Evolutionary conservation across 2,329 filamentous ascomycete species (phyloP), one percentile per base, ranked within the genome.

Genomic region (Penicillium glabrum): DNA sequence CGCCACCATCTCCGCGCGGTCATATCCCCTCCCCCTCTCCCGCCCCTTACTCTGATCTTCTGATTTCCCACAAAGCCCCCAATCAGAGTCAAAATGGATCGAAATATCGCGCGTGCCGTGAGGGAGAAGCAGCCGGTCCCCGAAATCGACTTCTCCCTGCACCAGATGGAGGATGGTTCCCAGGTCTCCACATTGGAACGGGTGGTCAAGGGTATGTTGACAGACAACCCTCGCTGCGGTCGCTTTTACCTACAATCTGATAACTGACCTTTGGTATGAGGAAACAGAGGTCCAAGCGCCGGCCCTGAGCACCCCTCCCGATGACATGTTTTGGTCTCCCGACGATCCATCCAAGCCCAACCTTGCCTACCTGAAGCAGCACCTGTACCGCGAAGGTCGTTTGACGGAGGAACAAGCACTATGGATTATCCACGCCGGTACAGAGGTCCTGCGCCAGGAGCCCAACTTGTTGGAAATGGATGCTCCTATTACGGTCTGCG

Each of bases 401-500:
- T 82, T 99, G 73, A 98, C 93, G 46, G 93, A 99, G 75, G 93
- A 98, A 69, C 95, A 99, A 80, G 95, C 95, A 57, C 82, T 99
- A 76, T 98, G 89, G 87, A 99, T 99, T 69, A 88, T 99, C 75
- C 86, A 86, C 68, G 87, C 89, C 67, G 95, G 93, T 61, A 92
- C 91, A 54, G 90, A 97, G 75, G 79, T 99, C 50, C 83, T 99
- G 69, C 89, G 89, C 71, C 83, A 88, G 61, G 95, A 99, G 79
- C 93, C 95, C 63, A 99, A 98, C 76, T 82, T 99, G 63, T 83
- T 99, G 66, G 95, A 99, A 82, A 99, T 99, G 95, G 95, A 99
- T 76, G 95, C 95, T 41, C 95, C 95, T 60, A 99, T 99, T 72
- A 99, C 95, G 10, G 95, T 99, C 50, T 99, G 95, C 71, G 95